Evolutionary conservation across 164 flowering plant genomes (phyloP).

Genomic region (Sextonia rubra): DNA sequence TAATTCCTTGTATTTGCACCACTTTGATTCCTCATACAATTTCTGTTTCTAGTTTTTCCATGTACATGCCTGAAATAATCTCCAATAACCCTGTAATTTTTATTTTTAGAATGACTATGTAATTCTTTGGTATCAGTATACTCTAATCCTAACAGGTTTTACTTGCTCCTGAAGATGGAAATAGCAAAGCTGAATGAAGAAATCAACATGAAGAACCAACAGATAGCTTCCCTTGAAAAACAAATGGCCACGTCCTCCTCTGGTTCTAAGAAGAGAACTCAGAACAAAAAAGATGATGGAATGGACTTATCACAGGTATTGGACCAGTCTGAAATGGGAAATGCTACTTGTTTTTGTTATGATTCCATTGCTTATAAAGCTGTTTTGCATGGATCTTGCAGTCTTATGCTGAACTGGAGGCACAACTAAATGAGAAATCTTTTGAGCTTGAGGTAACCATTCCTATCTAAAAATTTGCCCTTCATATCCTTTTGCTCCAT

Average conservation of each 20-base stretch:
- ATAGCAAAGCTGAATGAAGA: slow-evolving; percentile 64
- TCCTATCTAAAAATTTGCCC: not conserved
- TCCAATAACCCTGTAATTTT: no score
- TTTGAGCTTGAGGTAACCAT: slow-evolving; percentile 92
- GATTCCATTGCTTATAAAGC: slow-evolving; percentile 8
- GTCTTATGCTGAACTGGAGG: slow-evolving; percentile 68
- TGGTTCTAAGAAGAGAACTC: slow-evolving; percentile 28
- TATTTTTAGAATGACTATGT: not conserved
- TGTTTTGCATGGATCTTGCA: slow-evolving; percentile 30
- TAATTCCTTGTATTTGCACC: no score
- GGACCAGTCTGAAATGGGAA: slow-evolving; percentile 4
- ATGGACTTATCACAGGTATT: slow-evolving; percentile 60
- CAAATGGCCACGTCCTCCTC: slow-evolving; percentile 53
- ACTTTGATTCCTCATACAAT: no score
- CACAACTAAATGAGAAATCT: slow-evolving; percentile 86
- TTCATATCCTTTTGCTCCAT: not conserved
- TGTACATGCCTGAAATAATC: no score
- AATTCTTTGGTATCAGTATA: not conserved
- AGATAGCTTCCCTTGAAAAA: slow-evolving; percentile 66
- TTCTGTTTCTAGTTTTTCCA: no score
- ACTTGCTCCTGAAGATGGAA: slow-evolving; percentile 48
- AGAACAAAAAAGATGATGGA: slow-evolving; percentile 45
- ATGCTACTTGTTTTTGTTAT: not conserved
- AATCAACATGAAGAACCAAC: slow-evolving; percentile 62
- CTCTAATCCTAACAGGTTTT: not conserved